Conservation (phyloP, 345 rosid species). For the Pugionium cornutum region DNA sequence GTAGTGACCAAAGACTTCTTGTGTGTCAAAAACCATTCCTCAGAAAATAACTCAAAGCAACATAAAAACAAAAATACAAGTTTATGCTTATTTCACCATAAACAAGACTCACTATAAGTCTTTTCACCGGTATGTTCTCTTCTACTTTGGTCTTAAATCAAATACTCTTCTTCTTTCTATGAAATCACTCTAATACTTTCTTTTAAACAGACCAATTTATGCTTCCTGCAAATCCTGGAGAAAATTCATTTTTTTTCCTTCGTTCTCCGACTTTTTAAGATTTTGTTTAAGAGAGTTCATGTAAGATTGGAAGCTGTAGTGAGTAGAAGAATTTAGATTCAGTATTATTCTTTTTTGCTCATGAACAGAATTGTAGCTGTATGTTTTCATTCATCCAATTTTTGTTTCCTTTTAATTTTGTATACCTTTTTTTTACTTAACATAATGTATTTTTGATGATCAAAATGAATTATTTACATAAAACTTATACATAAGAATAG, state of each 20-base stretch:
- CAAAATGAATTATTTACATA: too few relatives aligned
- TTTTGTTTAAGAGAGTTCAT: background rate
- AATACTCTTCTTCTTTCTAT: too few relatives aligned
- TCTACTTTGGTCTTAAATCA: constrained; percentile 1
- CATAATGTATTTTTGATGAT: constrained; percentile 6
- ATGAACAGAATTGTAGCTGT: constrained; percentile 29
- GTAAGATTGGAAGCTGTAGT: constrained; percentile 40
- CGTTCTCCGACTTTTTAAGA: background rate
- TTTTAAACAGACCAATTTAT: constrained; percentile 23
- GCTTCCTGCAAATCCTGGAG: constrained; percentile 30
- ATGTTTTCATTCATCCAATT: constrained; percentile 35
- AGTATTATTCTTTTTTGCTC: constrained; percentile 36
- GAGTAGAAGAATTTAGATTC: constrained; percentile 9
- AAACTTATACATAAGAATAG: too few relatives aligned
- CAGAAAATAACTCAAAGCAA: constrained; percentile 53
- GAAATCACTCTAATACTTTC: background rate
- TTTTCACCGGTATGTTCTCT: constrained; percentile 30
- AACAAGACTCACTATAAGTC: constrained; percentile 34
- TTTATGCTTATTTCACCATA: constrained; percentile 22
- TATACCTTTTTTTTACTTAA: constrained; percentile 18
- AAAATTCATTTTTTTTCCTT: constrained; percentile 5
- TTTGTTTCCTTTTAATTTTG: constrained; percentile 32
- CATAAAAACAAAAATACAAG: background rate
- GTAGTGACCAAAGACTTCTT: constrained; percentile 90
- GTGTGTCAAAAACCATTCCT: constrained; percentile 93